Evolutionary conservation across 768 basidiomycete species (phyloP).

Genomic region (Kwoniella botswanensis): DNA sequence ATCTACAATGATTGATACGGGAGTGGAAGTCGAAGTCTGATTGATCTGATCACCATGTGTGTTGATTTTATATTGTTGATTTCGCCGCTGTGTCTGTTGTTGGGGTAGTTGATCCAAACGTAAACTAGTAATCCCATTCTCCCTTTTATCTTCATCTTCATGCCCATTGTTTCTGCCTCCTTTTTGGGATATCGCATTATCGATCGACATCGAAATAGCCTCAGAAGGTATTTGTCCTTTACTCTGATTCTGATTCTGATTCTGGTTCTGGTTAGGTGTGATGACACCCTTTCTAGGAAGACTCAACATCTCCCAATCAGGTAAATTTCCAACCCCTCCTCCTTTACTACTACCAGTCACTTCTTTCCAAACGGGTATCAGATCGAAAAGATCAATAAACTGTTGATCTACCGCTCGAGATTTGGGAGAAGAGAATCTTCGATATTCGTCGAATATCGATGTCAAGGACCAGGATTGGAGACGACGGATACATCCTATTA

Average conservation of each 20-base stretch:
- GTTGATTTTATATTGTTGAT: background rate
- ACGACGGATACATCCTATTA: constrained; percentile 59
- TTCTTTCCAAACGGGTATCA: constrained; percentile 48
- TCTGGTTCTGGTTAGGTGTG: background rate
- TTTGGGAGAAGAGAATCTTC: constrained; percentile 58
- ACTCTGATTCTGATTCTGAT: background rate
- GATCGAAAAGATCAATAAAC: constrained; percentile 59
- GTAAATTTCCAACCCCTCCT: constrained; percentile 44
- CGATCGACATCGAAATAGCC: background rate
- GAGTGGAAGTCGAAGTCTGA: background rate
- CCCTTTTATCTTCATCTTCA: background rate
- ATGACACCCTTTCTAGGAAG: constrained; percentile 22
- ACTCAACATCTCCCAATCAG: constrained; percentile 47
- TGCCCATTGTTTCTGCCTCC: no score
- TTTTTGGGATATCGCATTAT: no score
- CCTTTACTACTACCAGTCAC: constrained; percentile 19
- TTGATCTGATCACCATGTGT: background rate
- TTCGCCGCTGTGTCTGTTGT: background rate
- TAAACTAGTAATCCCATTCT: background rate
- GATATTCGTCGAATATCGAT: constrained; percentile 58
- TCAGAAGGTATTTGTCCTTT: background rate
- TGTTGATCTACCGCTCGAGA: constrained; percentile 59
- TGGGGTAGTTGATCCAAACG: background rate
- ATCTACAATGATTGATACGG: no score
- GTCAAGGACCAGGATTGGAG: constrained; percentile 58